A percentile compares a stretch with the other conserved stretches of the same genome.
phyloP scores from a whole-genome alignment of 1,284 basidiomycete genomes.

The Coriolopsis trogii region DNA sequence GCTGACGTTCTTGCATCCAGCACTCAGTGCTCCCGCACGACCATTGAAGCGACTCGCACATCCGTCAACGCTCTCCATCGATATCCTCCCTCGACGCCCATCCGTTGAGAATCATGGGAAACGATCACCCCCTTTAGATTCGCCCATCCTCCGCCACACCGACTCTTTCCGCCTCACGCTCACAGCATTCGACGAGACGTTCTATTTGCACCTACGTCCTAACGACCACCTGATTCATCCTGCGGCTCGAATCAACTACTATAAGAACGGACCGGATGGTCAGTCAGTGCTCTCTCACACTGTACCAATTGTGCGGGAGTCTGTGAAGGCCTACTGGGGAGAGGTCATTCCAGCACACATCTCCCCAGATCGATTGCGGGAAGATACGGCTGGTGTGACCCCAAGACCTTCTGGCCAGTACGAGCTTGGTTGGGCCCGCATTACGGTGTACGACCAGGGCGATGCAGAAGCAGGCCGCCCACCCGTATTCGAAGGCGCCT shows the following conservation, averaged over 20 bases:
- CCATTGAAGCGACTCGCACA: conserved; percentile 61
- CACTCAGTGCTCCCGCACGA: conserved; percentile 47
- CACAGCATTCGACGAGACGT: conserved; percentile 64
- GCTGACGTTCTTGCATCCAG: conserved; percentile 2
- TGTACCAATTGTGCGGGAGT: conserved; percentile 55
- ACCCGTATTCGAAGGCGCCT: conserved; percentile 78
- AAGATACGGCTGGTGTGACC: conserved; percentile 57
- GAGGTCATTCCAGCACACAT: conserved; percentile 61
- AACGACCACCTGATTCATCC: conserved; percentile 80
- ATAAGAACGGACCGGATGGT: conserved; percentile 50
- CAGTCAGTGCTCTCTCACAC: conserved; percentile 47
- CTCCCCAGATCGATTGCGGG: conserved; percentile 56
- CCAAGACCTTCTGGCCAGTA: conserved; percentile 43
- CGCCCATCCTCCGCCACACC: conserved; percentile 53
- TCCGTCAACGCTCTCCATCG: conserved; percentile 60
- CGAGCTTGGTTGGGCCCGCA: conserved; percentile 70
- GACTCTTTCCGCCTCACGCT: conserved; percentile 70
- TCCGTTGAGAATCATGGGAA: conserved; percentile 39
- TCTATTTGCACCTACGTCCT: conserved; percentile 70
- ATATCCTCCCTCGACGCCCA: conserved; percentile 63
- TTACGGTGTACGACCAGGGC: conserved; percentile 71
- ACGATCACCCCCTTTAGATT: conserved; percentile 35
- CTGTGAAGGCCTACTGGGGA: conserved; percentile 67
- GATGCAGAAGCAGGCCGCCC: conserved; percentile 47
- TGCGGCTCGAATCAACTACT: conserved; percentile 69